phyloP scores from a whole-genome alignment of 192 early-diverging fungal genomes.

The Coemansia sp. region DNA sequence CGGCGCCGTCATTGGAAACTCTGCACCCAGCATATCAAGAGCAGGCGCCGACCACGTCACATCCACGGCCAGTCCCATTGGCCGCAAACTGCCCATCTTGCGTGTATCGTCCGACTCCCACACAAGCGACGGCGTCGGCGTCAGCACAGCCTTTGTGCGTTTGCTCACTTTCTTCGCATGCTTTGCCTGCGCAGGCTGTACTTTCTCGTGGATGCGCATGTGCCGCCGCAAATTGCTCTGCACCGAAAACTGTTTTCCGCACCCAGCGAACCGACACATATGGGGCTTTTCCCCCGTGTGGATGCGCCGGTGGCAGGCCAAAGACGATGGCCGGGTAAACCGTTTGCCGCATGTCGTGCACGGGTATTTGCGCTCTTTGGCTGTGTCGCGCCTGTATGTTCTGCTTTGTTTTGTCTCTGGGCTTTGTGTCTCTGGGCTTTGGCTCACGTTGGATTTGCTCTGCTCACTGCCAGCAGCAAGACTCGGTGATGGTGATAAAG shows the following conservation, averaged over 20 bases:
- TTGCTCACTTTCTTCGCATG: constrained; percentile 3
- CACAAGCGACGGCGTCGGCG: constrained; percentile 6
- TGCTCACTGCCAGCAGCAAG: constrained; percentile 10
- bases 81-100: not conserved
- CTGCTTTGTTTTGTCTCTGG: not conserved
- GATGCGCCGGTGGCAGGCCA: constrained; percentile 50
- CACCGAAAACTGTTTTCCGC: constrained; percentile 51
- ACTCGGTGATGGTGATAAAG: not conserved
- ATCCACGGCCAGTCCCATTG: constrained; percentile 2
- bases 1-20: constrained; percentile 1
- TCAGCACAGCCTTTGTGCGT: not conserved
- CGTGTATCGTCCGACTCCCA: not conserved
- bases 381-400: constrained; percentile 15
- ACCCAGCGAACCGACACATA: constrained; percentile 37
- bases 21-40: not conserved
- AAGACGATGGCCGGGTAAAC: constrained; percentile 45
- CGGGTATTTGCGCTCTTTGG: constrained; percentile 50
- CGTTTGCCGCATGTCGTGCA: constrained; percentile 44
- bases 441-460: not conserved
- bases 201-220: constrained; percentile 46
- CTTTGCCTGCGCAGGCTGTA: not conserved
- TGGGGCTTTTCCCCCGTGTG: constrained; percentile 57
- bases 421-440: not conserved
- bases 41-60: not conserved
- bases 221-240: constrained; percentile 51